Evolutionary conservation across 139 green algal species (phyloP), one percentile per base, ranked within the genome.

Genomic region (Yamagishiella unicocca): DNA sequence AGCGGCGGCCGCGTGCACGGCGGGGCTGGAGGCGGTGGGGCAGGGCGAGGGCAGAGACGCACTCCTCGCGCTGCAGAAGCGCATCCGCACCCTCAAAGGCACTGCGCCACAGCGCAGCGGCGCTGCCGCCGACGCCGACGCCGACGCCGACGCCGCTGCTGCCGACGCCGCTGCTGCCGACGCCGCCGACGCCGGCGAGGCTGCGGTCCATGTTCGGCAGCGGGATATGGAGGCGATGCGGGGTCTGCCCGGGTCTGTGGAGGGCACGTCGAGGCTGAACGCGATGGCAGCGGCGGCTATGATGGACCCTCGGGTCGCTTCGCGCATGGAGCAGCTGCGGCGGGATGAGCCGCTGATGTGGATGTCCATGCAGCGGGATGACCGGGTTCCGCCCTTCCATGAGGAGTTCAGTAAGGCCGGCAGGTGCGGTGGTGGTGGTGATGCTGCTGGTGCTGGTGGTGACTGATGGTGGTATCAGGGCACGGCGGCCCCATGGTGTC

Each of bases 401-500:
- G 29, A 88, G 31, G 80, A 90, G 62, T 88, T 82, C 31, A n/a
- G 0, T 7, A 74, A 81, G 81, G 72, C 58, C 10, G 72, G 72
- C 53, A 88, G 87, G 87, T 90, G 58, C 64, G 4, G 45, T n/a
- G n/a, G n/a, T n/a, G n/a, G n/a, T n/a, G n/a, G n/a, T n/a, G n/a
- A n/a, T n/a, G n/a, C n/a, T n/a, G 50, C 33, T 38, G 46, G 29
- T 82, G 45, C 50, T 58, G 50, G 50, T 58, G 50, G 17, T 58
- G 50, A 12, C 17, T 58, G 17, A 25, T 17, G 50, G 14, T 17
- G 12, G 17, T 58, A 58, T 12, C 50, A 58, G 17, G 14, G 14
- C 50, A 58, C 50, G 14, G 50, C 50, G 17, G 14, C 17, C 17
- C 14, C 14, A 17, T 58, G 50, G 50, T 58, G 12, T 25, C 50